phyloP scores from a whole-genome alignment of 768 basidiomycete species.

The Atractiella rhizophila region DNA sequence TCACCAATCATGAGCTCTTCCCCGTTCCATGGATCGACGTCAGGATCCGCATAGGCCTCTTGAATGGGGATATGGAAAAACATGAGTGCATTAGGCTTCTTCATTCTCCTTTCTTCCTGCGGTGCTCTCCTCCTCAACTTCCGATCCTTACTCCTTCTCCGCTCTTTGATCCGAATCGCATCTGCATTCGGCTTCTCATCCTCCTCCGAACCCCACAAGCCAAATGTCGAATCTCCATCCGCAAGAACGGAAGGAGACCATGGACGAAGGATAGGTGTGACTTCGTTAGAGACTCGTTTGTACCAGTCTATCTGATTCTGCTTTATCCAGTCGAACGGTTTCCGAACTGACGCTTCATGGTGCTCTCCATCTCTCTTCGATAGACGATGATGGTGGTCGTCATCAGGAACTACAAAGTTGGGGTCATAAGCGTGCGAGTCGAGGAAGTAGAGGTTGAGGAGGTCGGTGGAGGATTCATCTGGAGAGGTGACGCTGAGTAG shows the following conservation, averaged over 20 bases:
- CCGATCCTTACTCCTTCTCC: not conserved
- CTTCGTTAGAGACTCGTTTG: not conserved
- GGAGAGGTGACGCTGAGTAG: slow-evolving; percentile 8
- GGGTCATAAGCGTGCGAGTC: slow-evolving; percentile 13
- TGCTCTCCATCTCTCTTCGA: not conserved
- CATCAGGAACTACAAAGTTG: not conserved
- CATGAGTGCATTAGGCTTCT: slow-evolving; percentile 86
- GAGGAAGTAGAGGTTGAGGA: slow-evolving; percentile 17
- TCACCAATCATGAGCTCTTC: slow-evolving; percentile 44
- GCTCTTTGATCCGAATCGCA: not conserved
- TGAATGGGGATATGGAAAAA: slow-evolving; percentile 92
- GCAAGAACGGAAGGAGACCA: slow-evolving; percentile 3
- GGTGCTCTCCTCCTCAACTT: not conserved
- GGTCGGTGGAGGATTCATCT: slow-evolving; percentile 1
- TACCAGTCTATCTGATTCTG: slow-evolving; percentile 17
- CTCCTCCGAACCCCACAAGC: not conserved
- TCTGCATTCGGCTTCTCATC: not conserved
- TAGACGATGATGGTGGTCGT: no score
- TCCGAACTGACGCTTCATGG: no score
- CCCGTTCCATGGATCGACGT: slow-evolving; percentile 36
- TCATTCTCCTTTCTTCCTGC: slow-evolving; percentile 26
- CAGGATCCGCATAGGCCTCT: slow-evolving; percentile 47
- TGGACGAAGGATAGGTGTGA: slow-evolving; percentile 7
- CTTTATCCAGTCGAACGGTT: slow-evolving; percentile 17
- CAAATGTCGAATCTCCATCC: slow-evolving; percentile 4